Base-by-base conservation (phyloP, 2,329 filamentous ascomycete genomes). In the Colletotrichum kahawae region DNA sequence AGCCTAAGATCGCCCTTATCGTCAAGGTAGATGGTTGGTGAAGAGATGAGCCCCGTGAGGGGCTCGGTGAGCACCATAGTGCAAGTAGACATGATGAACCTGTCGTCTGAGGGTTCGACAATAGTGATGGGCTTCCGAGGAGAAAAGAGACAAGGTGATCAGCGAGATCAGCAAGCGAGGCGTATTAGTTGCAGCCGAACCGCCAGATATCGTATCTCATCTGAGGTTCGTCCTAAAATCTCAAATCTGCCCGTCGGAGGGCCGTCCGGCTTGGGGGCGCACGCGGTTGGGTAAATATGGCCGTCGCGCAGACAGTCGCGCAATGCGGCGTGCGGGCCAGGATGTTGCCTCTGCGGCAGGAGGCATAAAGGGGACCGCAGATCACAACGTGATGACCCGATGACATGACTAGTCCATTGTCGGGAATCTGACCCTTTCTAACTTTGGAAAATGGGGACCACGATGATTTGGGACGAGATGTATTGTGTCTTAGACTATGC, bases 341-440 rank as follows among this genome's bases (percentile, higher is more conserved):
- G 73, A 59, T 75, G 72, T 29, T n/a, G 69, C 38, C 63, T 36
- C 4, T 63, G 56, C 64, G 34, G n/a, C 34, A 18, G 10, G 65
- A 54, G 48, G 73, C 73, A 75, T 75, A 64, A 73, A 75, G 63
- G 73, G 73, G 63, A 64, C 63, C 31, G 57, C 63, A 34, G 69
- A 75, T 73, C 69, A 68, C 69, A 73, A 67, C 63, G 69, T 68
- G 69, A 71, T 64, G 64, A 27, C 27, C 48, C 57, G 63, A 68
- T 75, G 69, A 31, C 73, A 75, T 73, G 73, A 75, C 73, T 73
- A 75, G 73, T 63, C 57, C 48, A 31, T 51, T 71, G 65, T 67
- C 63, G 57, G 60, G 43, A 64, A 51, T 68, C 48, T 48, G 69
- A 36, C 63, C 69, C 63, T 67, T 66, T 59, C 73, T 73, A 75